These are phyloP conservation scores for Puccinellia tenuiflora DNA, from an alignment of 176 grass and related monocot genomes.

Conservation along the genomic window DNA sequence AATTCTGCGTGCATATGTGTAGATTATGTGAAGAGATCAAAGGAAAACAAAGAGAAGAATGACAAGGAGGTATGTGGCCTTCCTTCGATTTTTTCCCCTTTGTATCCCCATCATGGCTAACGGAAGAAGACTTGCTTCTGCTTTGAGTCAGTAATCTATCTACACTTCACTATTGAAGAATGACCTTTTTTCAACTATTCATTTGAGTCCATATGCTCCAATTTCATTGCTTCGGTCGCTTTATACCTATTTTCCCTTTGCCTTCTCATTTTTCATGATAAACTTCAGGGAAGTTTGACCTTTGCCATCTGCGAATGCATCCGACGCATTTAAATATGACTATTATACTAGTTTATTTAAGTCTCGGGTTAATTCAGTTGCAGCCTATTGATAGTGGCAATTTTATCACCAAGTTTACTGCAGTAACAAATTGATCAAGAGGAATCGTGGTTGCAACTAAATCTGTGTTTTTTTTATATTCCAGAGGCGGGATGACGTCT, in stretches of 20 bases:
- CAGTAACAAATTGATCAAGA: neutral
- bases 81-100: neutral
- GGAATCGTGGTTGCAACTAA: neutral
- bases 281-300: neutral
- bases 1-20: neutral
- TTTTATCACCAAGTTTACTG: neutral
- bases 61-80: constrained; percentile 12
- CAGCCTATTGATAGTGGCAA: neutral
- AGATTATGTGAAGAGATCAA: constrained; percentile 15
- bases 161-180: neutral
- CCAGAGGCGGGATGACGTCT: constrained; percentile 73
- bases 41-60: constrained; percentile 19
- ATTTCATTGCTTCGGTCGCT: neutral
- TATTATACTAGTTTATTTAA: neutral
- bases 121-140: neutral
- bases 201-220: neutral
- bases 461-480: neutral
- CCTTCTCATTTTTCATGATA: neutral
- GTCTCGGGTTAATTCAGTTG: neutral
- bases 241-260: neutral
- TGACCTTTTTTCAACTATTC: neutral
- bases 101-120: neutral
- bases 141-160: neutral
- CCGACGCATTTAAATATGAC: neutral
- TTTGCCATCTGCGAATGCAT: neutral